A percentile compares a stretch with the other conserved stretches of the same genome.
These are phyloP conservation scores for Sporisorium iseilematis-ciliati DNA, from an alignment of 1,284 basidiomycete genomes.

Conservation along the genomic window DNA sequence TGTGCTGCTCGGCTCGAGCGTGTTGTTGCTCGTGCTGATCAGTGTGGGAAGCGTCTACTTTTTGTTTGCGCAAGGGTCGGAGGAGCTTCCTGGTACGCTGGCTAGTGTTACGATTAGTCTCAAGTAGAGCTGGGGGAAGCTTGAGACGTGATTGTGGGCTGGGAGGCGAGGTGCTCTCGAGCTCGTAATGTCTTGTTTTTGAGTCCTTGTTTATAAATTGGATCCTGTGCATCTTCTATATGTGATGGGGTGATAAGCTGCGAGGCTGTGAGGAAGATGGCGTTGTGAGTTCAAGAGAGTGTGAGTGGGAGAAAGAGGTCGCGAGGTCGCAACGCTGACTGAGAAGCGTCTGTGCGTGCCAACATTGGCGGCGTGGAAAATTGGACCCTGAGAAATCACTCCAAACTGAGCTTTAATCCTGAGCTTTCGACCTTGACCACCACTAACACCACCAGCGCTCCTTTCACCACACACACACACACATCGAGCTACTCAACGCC, in stretches of 20 bases:
- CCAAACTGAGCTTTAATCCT: constrained; percentile 1
- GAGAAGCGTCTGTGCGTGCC: constrained; percentile 4
- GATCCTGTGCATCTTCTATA: constrained; percentile 8
- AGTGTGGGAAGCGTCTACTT: constrained; percentile 48
- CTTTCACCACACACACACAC: background rate
- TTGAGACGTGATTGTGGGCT: background rate
- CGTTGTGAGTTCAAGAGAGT: background rate
- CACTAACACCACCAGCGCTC: background rate
- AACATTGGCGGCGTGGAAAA: background rate
- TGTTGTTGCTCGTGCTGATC: constrained; percentile 48
- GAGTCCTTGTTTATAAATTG: constrained; percentile 1
- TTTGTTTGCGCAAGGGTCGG: constrained; percentile 49
- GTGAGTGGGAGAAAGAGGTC: background rate
- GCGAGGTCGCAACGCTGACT: background rate
- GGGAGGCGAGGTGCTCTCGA: background rate
- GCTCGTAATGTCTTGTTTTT: too few relatives aligned
- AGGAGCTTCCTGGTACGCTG: constrained; percentile 60
- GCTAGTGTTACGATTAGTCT: constrained; percentile 59
- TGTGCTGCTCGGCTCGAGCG: constrained; percentile 55
- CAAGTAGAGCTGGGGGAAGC: constrained; percentile 20
- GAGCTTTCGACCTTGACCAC: background rate
- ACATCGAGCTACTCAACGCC: background rate
- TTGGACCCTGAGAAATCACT: constrained; percentile 7
- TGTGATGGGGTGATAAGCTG: background rate
- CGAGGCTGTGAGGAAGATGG: background rate